Conservation (phyloP, 306 rosid species). For the Fagus sylvatica region DNA sequence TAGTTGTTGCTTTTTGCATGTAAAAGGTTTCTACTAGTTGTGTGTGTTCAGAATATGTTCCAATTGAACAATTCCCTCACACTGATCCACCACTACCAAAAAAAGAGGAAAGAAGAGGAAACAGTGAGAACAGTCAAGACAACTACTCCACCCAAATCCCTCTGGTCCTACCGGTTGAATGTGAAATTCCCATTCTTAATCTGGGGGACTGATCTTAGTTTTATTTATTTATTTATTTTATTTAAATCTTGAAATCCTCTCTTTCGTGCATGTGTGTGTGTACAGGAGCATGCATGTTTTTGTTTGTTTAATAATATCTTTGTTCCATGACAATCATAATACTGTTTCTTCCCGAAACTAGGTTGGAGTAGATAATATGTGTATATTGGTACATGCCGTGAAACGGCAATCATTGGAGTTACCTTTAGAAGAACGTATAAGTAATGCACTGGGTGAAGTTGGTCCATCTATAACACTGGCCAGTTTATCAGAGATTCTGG, state of each 20-base stretch:
- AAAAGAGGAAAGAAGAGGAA: no score
- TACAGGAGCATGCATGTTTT: background rate
- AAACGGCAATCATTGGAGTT: constrained; percentile 72
- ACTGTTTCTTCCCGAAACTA: constrained; percentile 31
- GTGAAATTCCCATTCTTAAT: background rate
- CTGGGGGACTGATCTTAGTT: background rate
- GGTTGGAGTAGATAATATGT: constrained; percentile 99
- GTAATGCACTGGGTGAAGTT: constrained; percentile 88
- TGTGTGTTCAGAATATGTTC: background rate
- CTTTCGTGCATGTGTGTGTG: background rate
- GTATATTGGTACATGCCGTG: constrained; percentile 90
- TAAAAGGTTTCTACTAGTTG: background rate
- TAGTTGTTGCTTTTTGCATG: background rate
- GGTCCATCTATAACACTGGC: constrained; percentile 97
- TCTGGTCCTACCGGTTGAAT: background rate
- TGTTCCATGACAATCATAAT: background rate
- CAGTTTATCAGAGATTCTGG: constrained; percentile 86
- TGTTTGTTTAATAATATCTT: background rate
- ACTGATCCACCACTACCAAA: no score
- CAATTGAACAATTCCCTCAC: no score
- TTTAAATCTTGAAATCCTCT: background rate
- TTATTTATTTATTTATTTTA: background rate
- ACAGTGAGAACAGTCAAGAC: no score
- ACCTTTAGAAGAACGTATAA: constrained; percentile 74
- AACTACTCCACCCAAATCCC: background rate